phyloP scores from a whole-genome alignment of 257 asterid species.

The Petunia axillaris region DNA sequence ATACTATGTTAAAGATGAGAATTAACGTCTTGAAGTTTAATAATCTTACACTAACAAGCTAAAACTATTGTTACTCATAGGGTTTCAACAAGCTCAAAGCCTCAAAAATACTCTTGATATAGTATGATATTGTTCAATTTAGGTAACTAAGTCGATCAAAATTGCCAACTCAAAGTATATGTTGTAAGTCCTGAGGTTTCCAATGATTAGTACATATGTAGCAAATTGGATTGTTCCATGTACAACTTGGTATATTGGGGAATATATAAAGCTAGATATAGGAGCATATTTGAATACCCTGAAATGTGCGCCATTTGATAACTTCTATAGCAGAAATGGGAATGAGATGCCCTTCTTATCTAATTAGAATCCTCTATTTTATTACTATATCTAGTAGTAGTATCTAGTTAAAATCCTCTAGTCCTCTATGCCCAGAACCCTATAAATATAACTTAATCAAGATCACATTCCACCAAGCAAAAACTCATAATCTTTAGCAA shows the following conservation, averaged over 20 bases:
- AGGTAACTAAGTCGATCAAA: too few relatives aligned
- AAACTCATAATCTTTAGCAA: background rate
- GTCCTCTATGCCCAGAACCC: background rate
- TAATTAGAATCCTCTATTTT: background rate
- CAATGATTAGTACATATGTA: too few relatives aligned
- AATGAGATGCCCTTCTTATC: conserved; percentile 22
- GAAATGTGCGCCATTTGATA: background rate
- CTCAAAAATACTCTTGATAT: too few relatives aligned
- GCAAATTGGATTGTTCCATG: background rate
- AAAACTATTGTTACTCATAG: too few relatives aligned
- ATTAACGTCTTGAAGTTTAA: too few relatives aligned
- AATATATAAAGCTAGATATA: background rate
- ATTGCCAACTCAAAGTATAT: too few relatives aligned
- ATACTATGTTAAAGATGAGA: too few relatives aligned
- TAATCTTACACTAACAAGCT: too few relatives aligned
- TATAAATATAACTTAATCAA: background rate
- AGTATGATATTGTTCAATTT: too few relatives aligned
- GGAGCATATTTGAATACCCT: background rate
- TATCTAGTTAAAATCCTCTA: background rate
- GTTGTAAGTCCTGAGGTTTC: too few relatives aligned
- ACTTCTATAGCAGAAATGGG: background rate
- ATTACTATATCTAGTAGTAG: too few relatives aligned
- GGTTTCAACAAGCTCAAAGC: too few relatives aligned
- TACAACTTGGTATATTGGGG: background rate
- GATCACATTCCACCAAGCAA: background rate